Evolutionary conservation across 2,329 filamentous ascomycete genomes (phyloP).

Genomic region (Curvularia verruculosa): DNA sequence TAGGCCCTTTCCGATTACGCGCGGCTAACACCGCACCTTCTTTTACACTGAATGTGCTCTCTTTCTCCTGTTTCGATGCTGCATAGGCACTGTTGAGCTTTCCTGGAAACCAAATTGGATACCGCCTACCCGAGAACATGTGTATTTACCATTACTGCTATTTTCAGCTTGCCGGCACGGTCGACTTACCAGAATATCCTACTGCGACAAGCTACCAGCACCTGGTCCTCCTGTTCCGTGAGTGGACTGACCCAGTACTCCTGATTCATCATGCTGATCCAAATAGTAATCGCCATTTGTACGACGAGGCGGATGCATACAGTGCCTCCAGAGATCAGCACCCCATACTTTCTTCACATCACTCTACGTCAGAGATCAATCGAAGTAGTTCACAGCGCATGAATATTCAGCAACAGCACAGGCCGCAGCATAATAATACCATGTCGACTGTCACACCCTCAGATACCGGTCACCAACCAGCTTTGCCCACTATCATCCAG

Average conservation of each 20-base stretch:
- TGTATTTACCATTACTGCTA: slow-evolving; percentile 46
- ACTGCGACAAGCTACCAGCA: slow-evolving; percentile 40
- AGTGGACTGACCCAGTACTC: background rate
- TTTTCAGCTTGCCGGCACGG: slow-evolving; percentile 42
- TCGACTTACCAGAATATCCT: slow-evolving; percentile 37
- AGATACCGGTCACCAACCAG: slow-evolving; percentile 15
- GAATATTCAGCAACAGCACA: slow-evolving; percentile 26
- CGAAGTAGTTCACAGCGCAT: slow-evolving; percentile 21
- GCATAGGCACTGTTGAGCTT: slow-evolving; percentile 10
- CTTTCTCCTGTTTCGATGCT: slow-evolving; percentile 7
- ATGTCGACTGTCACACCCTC: slow-evolving; percentile 36
- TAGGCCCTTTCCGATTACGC: slow-evolving; percentile 1
- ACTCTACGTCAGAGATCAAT: slow-evolving; percentile 18
- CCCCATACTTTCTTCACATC: slow-evolving; percentile 13
- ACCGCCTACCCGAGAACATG: slow-evolving; percentile 32
- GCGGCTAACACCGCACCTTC: slow-evolving; percentile 5
- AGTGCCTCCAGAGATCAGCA: slow-evolving; percentile 5
- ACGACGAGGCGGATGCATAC: slow-evolving; percentile 16
- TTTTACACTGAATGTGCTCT: background rate
- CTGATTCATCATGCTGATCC: slow-evolving; percentile 6
- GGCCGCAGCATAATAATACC: slow-evolving; percentile 24
- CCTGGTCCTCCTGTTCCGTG: slow-evolving; percentile 30
- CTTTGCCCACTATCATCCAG: slow-evolving; percentile 9
- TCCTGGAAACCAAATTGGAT: slow-evolving; percentile 15
- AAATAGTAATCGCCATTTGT: slow-evolving; percentile 26